These are phyloP conservation scores for Dysphania ambrosioides DNA, from an alignment of 148 eudicot species.

Conservation along the genomic window DNA sequence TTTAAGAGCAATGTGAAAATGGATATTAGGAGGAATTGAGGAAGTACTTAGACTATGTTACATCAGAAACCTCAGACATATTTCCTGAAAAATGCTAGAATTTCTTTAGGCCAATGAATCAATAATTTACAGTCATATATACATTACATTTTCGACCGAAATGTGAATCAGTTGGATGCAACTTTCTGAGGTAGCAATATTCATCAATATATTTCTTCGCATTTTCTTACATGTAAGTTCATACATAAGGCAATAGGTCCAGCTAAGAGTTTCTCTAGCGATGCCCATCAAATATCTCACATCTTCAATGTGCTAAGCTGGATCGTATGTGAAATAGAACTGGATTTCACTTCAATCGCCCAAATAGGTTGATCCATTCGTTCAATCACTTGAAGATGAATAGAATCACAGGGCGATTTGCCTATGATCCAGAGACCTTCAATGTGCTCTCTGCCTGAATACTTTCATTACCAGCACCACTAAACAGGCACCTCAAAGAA, in stretches of 20 bases:
- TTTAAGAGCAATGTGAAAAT: too few species aligned
- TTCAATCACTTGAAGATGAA: not conserved
- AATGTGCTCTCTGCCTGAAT: slow-evolving; percentile 43
- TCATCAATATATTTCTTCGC: not conserved
- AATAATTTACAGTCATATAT: not conserved
- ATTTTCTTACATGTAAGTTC: not conserved
- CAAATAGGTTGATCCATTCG: not conserved
- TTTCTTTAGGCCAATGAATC: not conserved
- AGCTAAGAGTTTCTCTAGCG: not conserved
- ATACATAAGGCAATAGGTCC: not conserved
- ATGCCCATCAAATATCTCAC: slow-evolving; percentile 12
- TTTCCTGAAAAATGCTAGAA: not conserved
- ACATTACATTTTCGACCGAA: not conserved
- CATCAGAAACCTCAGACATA: not conserved
- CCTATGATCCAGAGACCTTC: slow-evolving; percentile 25
- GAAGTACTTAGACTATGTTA: too few species aligned
- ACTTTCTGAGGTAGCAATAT: not conserved
- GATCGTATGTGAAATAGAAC: not conserved
- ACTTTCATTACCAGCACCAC: slow-evolving; percentile 25
- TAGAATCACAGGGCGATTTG: not conserved
- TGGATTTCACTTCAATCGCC: not conserved
- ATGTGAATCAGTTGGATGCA: not conserved
- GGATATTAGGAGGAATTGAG: too few species aligned
- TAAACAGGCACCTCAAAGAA: slow-evolving; percentile 58
- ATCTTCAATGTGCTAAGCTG: not conserved